Conservation (phyloP, 2,329 filamentous ascomycete genomes). For the Penicillium polonicum region DNA sequence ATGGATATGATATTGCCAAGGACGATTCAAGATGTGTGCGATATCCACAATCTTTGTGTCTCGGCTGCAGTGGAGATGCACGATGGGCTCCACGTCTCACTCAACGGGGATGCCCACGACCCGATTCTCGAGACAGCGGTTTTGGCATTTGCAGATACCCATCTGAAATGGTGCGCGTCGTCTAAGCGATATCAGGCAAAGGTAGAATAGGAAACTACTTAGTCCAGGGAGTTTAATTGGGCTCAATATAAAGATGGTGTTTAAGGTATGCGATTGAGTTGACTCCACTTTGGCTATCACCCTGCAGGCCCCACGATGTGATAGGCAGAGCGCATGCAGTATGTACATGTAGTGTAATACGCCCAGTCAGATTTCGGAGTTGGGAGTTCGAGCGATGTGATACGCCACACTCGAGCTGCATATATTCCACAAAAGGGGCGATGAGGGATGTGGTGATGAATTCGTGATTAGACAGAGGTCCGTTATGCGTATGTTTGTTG, state of each 20-base stretch:
- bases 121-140: neutral
- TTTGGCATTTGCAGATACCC: neutral
- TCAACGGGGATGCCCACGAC: neutral
- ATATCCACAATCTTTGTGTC: slow-evolving; percentile 1
- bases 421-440: neutral
- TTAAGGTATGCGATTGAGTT: neutral
- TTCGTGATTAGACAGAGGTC: neutral
- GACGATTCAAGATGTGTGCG: neutral
- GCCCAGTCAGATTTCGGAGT: too few relatives aligned
- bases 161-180: slow-evolving; percentile 5
- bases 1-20: neutral
- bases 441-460: neutral
- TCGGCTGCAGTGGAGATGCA: neutral
- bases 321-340: neutral
- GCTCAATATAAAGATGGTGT: neutral
- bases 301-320: neutral
- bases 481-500: neutral
- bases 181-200: slow-evolving; percentile 4
- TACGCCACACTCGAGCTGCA: neutral
- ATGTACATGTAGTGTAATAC: neutral
- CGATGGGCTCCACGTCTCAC: neutral
- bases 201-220: neutral
- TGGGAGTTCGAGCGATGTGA: neutral
- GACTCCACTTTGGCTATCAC: neutral
- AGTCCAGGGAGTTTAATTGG: neutral